Base-by-base conservation (phyloP, 345 rosid genomes). In the Eutrema japonicum region DNA sequence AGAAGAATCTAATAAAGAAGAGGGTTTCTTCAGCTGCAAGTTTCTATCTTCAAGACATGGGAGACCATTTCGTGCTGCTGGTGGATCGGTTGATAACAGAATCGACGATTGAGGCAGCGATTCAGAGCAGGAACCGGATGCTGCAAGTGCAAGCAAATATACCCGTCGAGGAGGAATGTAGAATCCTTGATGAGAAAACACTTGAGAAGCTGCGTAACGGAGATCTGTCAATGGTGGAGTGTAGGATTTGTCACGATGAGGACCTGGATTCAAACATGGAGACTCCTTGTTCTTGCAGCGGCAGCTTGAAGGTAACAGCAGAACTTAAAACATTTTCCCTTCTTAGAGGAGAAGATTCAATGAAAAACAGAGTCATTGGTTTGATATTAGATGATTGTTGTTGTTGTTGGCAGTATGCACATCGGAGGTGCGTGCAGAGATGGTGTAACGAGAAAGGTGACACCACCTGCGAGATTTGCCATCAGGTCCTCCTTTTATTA, bases 391-490 rank as follows among this genome's bases (percentile, higher is more conserved):
- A 45, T 63, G 35, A 46, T 68, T 64, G 62, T 9, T 70, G 52
- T 66, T 78, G 6, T 62, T 65, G 46, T 48, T 0, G 65, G 64
- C 85, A 90, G 96, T 85, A 87, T 76, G 96, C 98, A 54, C 98
- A 93, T 78, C 75, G 98, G 40, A 83, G 86, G 68, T 90, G 98
- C 45, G 87, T 93, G 13, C 98, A 93, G 77, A 85, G 84, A 73
- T 93, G 98, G 98, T 90, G 98, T 72, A 87, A 93, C 51, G 94
- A 93, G 82, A 93, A 93, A 83, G 98, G 98, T 8, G 75, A 93
- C 45, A 90, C 85, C 10, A 82, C 48, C 45, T 93, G 98, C 74
- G 97, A 93, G 82, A 93, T 90, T 75, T 93, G 98, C 80, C 96
- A 87, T 72, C 90, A 92, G 89, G 97, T 88, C 9, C 13, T 9